Evolutionary conservation across 2,329 filamentous ascomycete genomes (phyloP), one percentile per base, ranked within the genome.

Genomic region (Teratosphaeria nubilosa): DNA sequence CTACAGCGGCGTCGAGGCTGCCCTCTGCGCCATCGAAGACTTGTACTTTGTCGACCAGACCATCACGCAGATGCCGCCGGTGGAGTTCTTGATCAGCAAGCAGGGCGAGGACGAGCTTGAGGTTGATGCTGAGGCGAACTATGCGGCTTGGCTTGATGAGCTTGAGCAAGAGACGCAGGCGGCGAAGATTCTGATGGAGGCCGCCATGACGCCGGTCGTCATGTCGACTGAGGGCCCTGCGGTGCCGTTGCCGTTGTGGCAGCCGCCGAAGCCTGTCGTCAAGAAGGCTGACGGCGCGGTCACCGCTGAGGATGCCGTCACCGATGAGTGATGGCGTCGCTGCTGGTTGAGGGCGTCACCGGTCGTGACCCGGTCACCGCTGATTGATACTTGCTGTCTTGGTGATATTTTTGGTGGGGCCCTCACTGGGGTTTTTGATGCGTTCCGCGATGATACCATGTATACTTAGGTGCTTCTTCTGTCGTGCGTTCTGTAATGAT

Each of bases 1-100:
- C 14, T 64, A 66, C 62, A 61, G 64, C 51, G 60, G 59, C 54
- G 55, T 70, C 57, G 54, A 66, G 51, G 55, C 57, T 27, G 57
- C 67, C 16, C 59, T 70, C 31, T 55, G 58, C 14, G 65, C 64
- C 64, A 65, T 68, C 56, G 53, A 65, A 51, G 55, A 25, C 1
- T 56, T 64, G 45, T 58, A 64, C 52, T 56, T 51, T 24, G 55
- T 54, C n/a, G 61, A 60, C 37, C 22, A 48, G 41, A 53, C 54
- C 41, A 64, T 67, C 60, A 48, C 31, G 14, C 57, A 56, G 20
- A 64, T 70, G 64, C 64, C 66, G n/a, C 68, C 69, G 13, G 60
- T 68, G 51, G 69, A 71, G 62, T 69, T 70, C 56, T 61, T 71
- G 14, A 65, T 70, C 58, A 57, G 58, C 53, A 57, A 63, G n/a